Base-by-base conservation (phyloP, 768 basidiomycete genomes). In the Podaxis pistillaris region DNA sequence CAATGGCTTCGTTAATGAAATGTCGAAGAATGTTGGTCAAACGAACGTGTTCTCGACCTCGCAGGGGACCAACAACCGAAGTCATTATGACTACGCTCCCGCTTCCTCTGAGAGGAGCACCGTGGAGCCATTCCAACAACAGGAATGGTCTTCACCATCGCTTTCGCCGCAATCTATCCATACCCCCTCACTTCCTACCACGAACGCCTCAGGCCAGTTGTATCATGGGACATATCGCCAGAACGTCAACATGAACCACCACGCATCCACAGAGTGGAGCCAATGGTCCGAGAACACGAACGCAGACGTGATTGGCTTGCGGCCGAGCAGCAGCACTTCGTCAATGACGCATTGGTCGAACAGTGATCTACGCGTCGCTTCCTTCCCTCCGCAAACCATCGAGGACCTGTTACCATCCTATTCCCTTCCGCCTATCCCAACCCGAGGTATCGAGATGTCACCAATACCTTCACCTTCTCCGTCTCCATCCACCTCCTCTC, bases 381-480 rank as follows among this genome's bases (percentile, higher is more conserved):
- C 54, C 3, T 62, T 62, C 36, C n/a, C 54, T 12, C 33, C 61
- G 4, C 61, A 47, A 37, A 22, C 22, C 15, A 22, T 62, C 33
- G 61, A 62, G 33, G 55, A 62, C 4, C 54, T 62, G 6, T 41
- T 62, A n/a, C 44, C 44, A 22, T 19, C 44, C n/a, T 46, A n/a
- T 46, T 46, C 44, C 19, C 61, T 56, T 24, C 61, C 61, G 30
- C 55, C 55, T 36, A 56, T 62, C 13, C 51, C 59, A 44, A 60
- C 61, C 33, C 53, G 47, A 40, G 61, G 54, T 24, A 68, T 75
- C 57, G 72, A 74, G 6, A 60, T 78, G 36, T 78, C 75, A 28
- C 74, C 75, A 1, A 65, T 72, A 2, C 70, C 74, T 5, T 74
- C 78, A 12, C 78, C 74, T 17, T 76, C 77, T 12, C 73, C 70